Conservation (phyloP, 176 grass and related monocot genomes). For the Dactylis glomerata region DNA sequence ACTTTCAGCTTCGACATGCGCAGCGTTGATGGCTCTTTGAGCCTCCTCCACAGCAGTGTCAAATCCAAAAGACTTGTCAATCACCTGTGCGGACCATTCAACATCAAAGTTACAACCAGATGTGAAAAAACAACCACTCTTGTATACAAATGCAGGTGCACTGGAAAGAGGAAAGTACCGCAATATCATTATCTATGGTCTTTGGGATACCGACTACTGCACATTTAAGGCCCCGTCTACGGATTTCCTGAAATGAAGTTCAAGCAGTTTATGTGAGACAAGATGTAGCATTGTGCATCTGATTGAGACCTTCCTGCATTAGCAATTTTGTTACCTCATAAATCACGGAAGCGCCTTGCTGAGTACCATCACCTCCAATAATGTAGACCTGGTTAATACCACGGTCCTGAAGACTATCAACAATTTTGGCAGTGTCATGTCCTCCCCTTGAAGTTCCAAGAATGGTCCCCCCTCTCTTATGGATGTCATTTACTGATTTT, state of each 20-base stretch:
- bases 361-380: slow-evolving; percentile 93
- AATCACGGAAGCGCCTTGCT: slow-evolving; percentile 83
- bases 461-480: slow-evolving; percentile 93
- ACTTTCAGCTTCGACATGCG: slow-evolving; percentile 89
- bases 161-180: slow-evolving; percentile 50
- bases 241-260: slow-evolving; percentile 78
- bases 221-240: slow-evolving; percentile 72
- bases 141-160: not conserved
- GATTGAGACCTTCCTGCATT: not conserved
- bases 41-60: slow-evolving; percentile 97
- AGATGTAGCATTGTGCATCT: not conserved
- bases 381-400: slow-evolving; percentile 96
- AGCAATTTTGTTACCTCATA: slow-evolving; percentile 61
- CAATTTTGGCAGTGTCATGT: slow-evolving; percentile 85
- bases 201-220: slow-evolving; percentile 84
- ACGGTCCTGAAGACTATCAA: slow-evolving; percentile 86
- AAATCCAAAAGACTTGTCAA: slow-evolving; percentile 98
- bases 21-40: slow-evolving; percentile 88
- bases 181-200: slow-evolving; percentile 98
- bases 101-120: not conserved
- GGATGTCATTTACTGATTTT: slow-evolving; percentile 78
- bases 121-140: not conserved
- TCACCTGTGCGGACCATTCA: slow-evolving; percentile 55
- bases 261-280: not conserved
- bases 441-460: slow-evolving; percentile 89